phyloP scores from a whole-genome alignment of 176 grass and related monocot genomes.

The Eragrostis nindensis region DNA sequence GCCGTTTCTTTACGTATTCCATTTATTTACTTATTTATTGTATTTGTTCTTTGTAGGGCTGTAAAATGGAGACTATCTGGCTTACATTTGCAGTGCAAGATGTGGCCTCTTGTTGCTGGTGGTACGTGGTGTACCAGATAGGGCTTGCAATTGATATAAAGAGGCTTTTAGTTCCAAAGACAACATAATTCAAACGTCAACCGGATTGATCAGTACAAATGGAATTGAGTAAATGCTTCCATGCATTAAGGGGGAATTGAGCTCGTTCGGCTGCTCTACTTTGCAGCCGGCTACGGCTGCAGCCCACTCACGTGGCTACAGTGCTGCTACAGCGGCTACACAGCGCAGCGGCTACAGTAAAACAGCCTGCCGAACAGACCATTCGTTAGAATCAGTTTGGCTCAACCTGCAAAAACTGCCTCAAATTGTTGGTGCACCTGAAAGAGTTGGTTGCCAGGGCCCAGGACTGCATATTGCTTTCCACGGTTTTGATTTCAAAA shows the following conservation, averaged over 20 bases:
- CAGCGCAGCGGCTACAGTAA: no score
- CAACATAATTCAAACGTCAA: no score
- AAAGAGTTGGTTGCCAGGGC: background rate
- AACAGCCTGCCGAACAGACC: no score
- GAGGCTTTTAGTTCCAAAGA: no score
- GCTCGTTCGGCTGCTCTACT: no score
- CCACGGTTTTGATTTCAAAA: background rate
- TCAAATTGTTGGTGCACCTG: background rate
- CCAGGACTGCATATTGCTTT: background rate
- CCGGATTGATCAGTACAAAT: background rate
- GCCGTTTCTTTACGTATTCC: background rate
- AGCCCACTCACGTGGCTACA: no score
- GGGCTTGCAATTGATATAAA: background rate
- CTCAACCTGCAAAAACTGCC: background rate
- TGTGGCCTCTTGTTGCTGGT: background rate
- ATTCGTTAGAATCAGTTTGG: background rate
- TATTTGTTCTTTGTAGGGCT: background rate
- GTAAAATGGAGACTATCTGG: background rate
- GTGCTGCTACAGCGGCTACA: no score
- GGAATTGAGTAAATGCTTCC: background rate
- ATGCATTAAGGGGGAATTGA: no score
- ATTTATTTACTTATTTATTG: no score
- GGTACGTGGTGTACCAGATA: background rate
- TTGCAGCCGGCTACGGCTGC: no score
- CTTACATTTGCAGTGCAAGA: background rate